Base-by-base conservation (phyloP, 2,329 filamentous ascomycete genomes). In the Nemania serpens region DNA sequence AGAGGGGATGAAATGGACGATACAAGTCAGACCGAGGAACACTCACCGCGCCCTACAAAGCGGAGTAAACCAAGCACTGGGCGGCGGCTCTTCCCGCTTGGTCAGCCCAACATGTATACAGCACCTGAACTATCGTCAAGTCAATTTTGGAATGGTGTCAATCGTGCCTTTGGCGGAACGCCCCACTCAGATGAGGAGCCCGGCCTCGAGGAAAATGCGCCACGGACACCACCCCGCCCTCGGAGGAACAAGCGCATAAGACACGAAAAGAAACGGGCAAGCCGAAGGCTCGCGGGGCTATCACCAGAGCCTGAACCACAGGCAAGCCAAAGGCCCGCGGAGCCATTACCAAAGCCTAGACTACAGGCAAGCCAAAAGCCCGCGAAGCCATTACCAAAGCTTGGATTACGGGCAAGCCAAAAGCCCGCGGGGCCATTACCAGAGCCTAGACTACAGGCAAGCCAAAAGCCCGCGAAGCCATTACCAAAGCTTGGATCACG, bases 241-340 rank as follows among this genome's bases (percentile, higher is more conserved):
- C 47, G 41, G 25, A 48, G n/a, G 34, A 56, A 18, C 29, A 42
- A 52, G 37, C 48, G 41, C 34, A 61, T 52, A 12, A 49, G 25
- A 11, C 57, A 57, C 20, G 33, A 48, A 36, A 57, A 57, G 48
- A 18, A 7, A 29, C 3, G 43, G 5, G 20, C 5, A 1, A 56
- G 54, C 37, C 46, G 54, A 18, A 41, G 54, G 37, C 46, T 56
- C 13, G 54, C 48, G 2, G 48, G 48, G 2, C 33, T 52, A 37
- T 20, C 15, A 5, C 55, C 55, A 9, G 48, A 57, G 33, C 37
- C 5, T 51, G 53, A 12, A 36, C 34, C 12, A 12, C 34, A n/a
- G n/a, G n/a, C n/a, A n/a, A n/a, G n/a, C n/a, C n/a, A n/a, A n/a
- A n/a, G n/a, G n/a, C n/a, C n/a, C n/a, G n/a, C n/a, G n/a, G n/a